Evolutionary conservation across 2,329 filamentous ascomycete genomes (phyloP), one percentile per base, ranked within the genome.

Genomic region (Diplodia scrobiculata): DNA sequence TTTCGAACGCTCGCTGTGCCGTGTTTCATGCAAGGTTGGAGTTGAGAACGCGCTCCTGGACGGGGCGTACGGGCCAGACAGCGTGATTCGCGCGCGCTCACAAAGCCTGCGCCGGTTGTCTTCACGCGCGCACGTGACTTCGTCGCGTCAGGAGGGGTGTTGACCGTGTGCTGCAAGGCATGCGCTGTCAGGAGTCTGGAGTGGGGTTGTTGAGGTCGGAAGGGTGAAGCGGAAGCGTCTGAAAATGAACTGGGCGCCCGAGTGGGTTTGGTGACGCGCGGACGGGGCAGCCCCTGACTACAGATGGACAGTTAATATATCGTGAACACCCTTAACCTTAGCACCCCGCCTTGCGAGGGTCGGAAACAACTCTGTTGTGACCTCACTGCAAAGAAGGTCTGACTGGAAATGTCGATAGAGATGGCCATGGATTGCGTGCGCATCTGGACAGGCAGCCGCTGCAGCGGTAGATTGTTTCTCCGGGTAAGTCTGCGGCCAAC

Each of bases 381-480:
- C 38, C 38, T 45, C 38, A 45, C 38, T n/a, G 38, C 38, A 45
- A 7, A 9, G 9, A 6, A 7, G 5, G 34, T 11, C 3, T 3
- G 34, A 36, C 7, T 11, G 34, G 34, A 36, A 34, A 36, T 7
- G 34, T 36, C 34, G 34, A 10, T 10, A 36, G 34, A 36, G 34
- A 11, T 13, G 34, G 34, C 34, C 34, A 36, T 11, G 34, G 9
- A 9, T 45, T 45, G 14, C 14, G 38, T n/a, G 38, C 11, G 14
- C n/a, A 45, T 14, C 2, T 17, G 38, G 6, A 17, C n/a, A 3
- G 38, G 14, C 9, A 7, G 38, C 5, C 4, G 6, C 17, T 41
- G 13, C 29, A 25, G 58, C 58, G 58, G 58, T 32, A 2, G 27
- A 50, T 34, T 9, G 7, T 36, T 62, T 60, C 55, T 60, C 55